phyloP scores from a whole-genome alignment of 2,329 filamentous ascomycete genomes.

The Epichloe gansuensis region DNA sequence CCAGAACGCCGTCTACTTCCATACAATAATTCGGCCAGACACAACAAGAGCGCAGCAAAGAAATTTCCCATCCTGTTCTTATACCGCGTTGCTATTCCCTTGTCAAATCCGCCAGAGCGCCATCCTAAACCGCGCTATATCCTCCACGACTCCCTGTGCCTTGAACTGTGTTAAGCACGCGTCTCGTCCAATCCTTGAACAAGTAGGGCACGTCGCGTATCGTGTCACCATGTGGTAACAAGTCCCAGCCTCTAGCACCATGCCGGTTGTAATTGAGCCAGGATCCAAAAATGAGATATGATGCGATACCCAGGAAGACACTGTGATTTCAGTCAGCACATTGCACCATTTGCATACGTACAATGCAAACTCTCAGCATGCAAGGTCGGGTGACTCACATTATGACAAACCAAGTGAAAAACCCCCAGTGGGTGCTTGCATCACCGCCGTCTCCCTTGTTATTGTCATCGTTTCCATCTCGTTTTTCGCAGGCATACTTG shows the following conservation, averaged over 20 bases:
- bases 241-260: constrained; percentile 87
- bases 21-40: neutral
- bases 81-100: neutral
- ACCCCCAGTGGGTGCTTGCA: constrained; percentile 65
- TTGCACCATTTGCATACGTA: no score
- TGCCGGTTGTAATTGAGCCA: constrained; percentile 99
- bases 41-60: neutral
- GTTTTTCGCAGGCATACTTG: constrained; percentile 66
- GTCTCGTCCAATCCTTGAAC: constrained; percentile 73
- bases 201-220: constrained; percentile 88
- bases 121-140: constrained; percentile 73
- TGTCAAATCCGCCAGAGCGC: neutral
- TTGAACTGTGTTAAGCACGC: constrained; percentile 72
- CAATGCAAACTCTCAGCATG: neutral
- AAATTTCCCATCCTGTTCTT: neutral
- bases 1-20: constrained; percentile 12
- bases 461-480: constrained; percentile 30
- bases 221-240: constrained; percentile 83
- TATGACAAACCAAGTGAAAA: constrained; percentile 95
- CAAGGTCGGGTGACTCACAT: constrained; percentile 48
- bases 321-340: constrained; percentile 29
- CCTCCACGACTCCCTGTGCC: constrained; percentile 75
- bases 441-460: constrained; percentile 30
- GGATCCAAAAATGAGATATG: constrained; percentile 93
- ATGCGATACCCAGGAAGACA: constrained; percentile 68